Conservation (phyloP, 176 grass and related monocot species). For the Pontederia paniculata region DNA sequence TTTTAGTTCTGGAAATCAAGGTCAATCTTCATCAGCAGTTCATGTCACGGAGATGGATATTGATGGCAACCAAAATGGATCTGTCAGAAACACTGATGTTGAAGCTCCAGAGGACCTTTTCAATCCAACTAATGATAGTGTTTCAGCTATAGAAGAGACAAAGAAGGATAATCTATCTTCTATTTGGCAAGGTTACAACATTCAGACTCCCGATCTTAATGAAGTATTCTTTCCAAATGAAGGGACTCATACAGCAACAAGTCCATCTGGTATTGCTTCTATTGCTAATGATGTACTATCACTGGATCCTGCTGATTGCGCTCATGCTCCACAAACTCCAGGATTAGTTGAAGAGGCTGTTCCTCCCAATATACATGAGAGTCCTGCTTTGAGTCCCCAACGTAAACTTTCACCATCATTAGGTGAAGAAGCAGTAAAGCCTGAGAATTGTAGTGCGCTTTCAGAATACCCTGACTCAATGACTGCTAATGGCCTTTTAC, state of each 20-base stretch:
- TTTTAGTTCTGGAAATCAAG: constrained; percentile 52
- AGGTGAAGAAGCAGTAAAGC: constrained; percentile 47
- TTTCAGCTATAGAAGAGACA: not conserved
- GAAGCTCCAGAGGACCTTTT: constrained; percentile 31
- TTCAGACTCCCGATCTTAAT: constrained; percentile 83
- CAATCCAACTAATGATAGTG: constrained; percentile 54
- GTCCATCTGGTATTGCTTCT: constrained; percentile 28
- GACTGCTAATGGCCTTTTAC: constrained; percentile 30
- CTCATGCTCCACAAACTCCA: constrained; percentile 77
- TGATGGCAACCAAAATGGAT: constrained; percentile 44
- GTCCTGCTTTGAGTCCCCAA: constrained; percentile 59
- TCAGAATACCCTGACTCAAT: constrained; percentile 19
- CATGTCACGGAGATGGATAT: constrained; percentile 66
- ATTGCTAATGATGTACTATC: constrained; percentile 42
- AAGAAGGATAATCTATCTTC: not conserved
- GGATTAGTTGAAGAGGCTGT: constrained; percentile 83
- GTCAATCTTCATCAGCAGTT: constrained; percentile 25
- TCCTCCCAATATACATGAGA: constrained; percentile 59
- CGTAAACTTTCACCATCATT: constrained; percentile 48
- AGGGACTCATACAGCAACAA: constrained; percentile 26
- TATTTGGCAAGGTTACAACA: not conserved
- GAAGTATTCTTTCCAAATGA: constrained; percentile 71
- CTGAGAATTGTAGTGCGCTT: constrained; percentile 29
- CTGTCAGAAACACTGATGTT: constrained; percentile 30
- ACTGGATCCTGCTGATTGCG: constrained; percentile 46